A percentile compares a stretch with the other conserved stretches of the same genome.
Evolutionary conservation across 2,329 filamentous ascomycete species (phyloP).

Genomic region (Xylaria polymorpha): DNA sequence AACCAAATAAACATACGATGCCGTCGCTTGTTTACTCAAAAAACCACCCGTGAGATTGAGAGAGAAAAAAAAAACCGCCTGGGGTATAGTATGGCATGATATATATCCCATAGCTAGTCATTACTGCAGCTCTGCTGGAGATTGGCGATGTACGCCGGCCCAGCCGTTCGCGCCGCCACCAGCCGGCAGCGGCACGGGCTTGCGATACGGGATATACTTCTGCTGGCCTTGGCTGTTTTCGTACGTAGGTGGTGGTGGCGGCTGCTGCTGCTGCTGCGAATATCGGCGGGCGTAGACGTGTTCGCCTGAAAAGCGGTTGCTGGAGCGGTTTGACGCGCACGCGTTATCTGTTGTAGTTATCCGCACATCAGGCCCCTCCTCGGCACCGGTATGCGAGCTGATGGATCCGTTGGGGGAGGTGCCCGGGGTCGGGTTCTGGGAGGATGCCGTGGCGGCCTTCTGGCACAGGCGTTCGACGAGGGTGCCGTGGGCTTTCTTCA

Average conservation of each 20-base stretch:
- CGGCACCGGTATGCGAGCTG: slow-evolving; percentile 12
- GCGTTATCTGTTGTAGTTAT: background rate
- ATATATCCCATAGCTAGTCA: background rate
- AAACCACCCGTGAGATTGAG: background rate
- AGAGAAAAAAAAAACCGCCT: background rate
- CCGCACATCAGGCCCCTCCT: slow-evolving; percentile 10
- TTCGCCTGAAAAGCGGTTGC: slow-evolving; percentile 7
- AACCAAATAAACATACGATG: background rate
- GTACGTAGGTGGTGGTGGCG: background rate
- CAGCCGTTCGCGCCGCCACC: slow-evolving; percentile 15
- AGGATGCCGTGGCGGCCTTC: slow-evolving; percentile 53
- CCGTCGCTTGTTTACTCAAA: background rate
- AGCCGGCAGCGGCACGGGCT: slow-evolving; percentile 13
- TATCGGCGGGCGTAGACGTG: slow-evolving; percentile 9
- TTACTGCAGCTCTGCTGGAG: slow-evolving; percentile 31
- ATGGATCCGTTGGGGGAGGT: slow-evolving; percentile 17
- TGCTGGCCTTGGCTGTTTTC: background rate
- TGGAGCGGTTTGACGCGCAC: slow-evolving; percentile 3
- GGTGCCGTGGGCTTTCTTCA: slow-evolving; percentile 78
- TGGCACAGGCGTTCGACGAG: slow-evolving; percentile 74
- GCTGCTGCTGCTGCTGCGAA: background rate
- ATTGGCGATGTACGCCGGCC: slow-evolving; percentile 13
- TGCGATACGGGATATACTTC: slow-evolving; percentile 23
- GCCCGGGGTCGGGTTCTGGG: slow-evolving; percentile 13
- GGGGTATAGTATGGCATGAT: background rate